Conservation (phyloP, 441 rosid species). For the Pelargonium australe region DNA sequence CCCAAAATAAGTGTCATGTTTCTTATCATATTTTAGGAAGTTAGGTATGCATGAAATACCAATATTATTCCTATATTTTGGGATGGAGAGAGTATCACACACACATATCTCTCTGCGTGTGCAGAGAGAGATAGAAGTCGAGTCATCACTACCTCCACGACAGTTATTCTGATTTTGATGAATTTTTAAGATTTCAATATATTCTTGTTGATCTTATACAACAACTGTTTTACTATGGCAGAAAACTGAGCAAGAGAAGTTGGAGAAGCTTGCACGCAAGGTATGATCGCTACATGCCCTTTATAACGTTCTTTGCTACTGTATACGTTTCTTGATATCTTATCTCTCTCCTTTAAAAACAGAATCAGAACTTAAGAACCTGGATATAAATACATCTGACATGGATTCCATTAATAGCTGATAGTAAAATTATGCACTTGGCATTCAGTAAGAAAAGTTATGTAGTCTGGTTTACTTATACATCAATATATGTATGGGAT, state of each 20-base stretch:
- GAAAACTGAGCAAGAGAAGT: conserved; percentile 87
- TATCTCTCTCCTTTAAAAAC: background rate
- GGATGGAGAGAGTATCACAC: no score
- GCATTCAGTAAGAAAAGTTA: no score
- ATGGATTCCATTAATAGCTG: no score
- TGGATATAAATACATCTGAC: no score
- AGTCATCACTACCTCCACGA: background rate
- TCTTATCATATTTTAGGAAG: no score
- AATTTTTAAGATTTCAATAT: background rate
- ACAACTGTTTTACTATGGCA: conserved; percentile 30
- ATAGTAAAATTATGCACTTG: no score
- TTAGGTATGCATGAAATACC: no score
- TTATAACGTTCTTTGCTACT: background rate
- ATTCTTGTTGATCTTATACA: background rate
- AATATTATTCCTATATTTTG: background rate
- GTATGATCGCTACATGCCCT: conserved; percentile 27
- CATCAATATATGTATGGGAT: no score
- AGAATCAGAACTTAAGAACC: no score
- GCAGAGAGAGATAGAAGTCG: background rate
- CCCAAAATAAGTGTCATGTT: no score
- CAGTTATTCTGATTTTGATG: conserved; percentile 1
- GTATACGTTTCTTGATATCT: background rate
- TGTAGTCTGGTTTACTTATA: no score
- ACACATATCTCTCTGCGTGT: no score
- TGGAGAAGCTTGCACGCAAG: conserved; percentile 84